phyloP scores from a whole-genome alignment of 768 basidiomycete species.

The Leucogyrophana mollusca region DNA sequence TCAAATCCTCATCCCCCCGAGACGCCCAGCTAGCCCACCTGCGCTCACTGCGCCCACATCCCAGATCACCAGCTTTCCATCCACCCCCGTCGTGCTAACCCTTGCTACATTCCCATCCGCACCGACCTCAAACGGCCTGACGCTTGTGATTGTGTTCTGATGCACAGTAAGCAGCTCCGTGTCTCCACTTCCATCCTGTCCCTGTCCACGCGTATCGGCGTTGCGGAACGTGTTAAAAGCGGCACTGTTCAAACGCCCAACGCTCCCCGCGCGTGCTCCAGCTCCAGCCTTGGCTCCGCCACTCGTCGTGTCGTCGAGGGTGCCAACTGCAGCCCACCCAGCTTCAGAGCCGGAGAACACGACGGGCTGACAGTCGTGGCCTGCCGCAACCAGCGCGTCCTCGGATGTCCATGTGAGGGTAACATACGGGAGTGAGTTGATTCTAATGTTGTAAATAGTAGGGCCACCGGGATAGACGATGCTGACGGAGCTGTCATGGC shows the following conservation, averaged over 20 bases:
- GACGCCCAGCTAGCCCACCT: slow-evolving; percentile 39
- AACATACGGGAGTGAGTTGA: slow-evolving; percentile 77
- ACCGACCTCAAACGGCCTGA: slow-evolving; percentile 68
- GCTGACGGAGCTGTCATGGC: slow-evolving; percentile 92
- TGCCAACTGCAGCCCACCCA: slow-evolving; percentile 81
- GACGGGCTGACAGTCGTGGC: slow-evolving; percentile 96
- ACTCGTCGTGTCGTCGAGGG: slow-evolving; percentile 76
- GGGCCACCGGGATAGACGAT: slow-evolving; percentile 89
- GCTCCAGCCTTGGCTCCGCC: slow-evolving; percentile 35
- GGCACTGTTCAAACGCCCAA: slow-evolving; percentile 83
- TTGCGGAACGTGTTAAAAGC: slow-evolving; percentile 94
- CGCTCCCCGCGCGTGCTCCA: slow-evolving; percentile 42
- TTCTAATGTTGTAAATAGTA: slow-evolving; percentile 68
- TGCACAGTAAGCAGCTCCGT: slow-evolving; percentile 89
- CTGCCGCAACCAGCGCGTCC: slow-evolving; percentile 82
- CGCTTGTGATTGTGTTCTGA: slow-evolving; percentile 97
- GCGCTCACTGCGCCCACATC: slow-evolving; percentile 58
- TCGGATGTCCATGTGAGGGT: slow-evolving; percentile 87
- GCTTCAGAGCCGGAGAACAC: slow-evolving; percentile 73
- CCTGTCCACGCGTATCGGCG: slow-evolving; percentile 74
- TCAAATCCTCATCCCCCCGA: slow-evolving; percentile 49
- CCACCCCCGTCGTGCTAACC: slow-evolving; percentile 91
- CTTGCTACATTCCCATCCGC: slow-evolving; percentile 56
- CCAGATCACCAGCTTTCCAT: slow-evolving; percentile 94
- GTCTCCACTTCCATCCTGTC: slow-evolving; percentile 39